Conservation (phyloP, 495 filamentous ascomycete genomes). For the Elasticomyces elasticus region DNA sequence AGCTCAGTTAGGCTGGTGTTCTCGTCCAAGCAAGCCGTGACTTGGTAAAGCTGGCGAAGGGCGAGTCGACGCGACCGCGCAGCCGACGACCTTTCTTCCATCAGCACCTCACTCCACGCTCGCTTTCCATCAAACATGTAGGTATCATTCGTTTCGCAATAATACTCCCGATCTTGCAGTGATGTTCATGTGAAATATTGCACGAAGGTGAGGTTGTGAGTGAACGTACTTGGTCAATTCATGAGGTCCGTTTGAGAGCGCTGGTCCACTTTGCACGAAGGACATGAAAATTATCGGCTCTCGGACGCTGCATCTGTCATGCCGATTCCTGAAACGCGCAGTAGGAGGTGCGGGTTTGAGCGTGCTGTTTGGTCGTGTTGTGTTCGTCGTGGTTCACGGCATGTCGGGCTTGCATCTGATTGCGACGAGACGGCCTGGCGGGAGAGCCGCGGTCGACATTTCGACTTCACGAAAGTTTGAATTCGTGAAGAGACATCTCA, state of each 20-base stretch:
- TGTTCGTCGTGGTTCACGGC: background rate
- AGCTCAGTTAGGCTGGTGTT: slow-evolving; percentile 11
- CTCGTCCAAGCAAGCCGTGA: slow-evolving; percentile 6
- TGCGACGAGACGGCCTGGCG: background rate
- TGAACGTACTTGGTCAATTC: background rate
- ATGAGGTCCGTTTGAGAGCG: background rate
- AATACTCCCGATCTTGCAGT: background rate
- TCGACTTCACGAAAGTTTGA: too few relatives aligned
- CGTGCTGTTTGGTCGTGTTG: background rate
- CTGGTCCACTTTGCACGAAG: slow-evolving; percentile 34
- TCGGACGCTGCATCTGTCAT: slow-evolving; percentile 7
- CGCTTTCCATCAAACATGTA: background rate
- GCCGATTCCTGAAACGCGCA: background rate
- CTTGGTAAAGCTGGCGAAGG: slow-evolving; percentile 14
- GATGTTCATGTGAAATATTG: background rate
- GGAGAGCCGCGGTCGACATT: too few relatives aligned
- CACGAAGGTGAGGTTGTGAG: too few relatives aligned
- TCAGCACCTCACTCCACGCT: background rate
- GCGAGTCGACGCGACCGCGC: slow-evolving; percentile 6
- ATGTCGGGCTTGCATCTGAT: background rate
- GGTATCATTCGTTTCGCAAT: background rate
- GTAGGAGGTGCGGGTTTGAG: background rate
- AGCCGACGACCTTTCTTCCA: background rate
- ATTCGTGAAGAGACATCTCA: too few relatives aligned
- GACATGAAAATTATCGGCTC: slow-evolving; percentile 17